A percentile compares a stretch with the other conserved stretches of the same genome.
Conservation (phyloP, 2,329 filamentous ascomycete species). For the Aaosphaeria pasadenensis region DNA sequence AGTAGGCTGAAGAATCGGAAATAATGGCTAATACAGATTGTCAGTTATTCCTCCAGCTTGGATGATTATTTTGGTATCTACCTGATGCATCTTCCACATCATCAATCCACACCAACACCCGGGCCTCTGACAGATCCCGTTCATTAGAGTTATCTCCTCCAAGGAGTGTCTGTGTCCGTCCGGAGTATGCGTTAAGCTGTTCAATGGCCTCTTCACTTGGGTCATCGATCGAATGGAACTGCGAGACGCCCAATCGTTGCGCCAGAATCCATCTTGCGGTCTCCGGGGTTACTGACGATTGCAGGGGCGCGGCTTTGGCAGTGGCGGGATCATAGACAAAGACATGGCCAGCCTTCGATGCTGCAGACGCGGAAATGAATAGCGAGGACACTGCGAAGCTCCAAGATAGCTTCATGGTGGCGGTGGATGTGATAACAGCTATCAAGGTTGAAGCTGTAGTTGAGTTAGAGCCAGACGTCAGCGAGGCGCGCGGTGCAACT, state of each 20-base stretch:
- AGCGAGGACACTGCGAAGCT: constrained; percentile 40
- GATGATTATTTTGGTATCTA: constrained; percentile 10
- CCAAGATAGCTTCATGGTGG: constrained; percentile 46
- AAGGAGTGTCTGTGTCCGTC: constrained; percentile 40
- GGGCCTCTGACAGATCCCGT: constrained; percentile 12
- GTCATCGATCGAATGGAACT: constrained; percentile 45
- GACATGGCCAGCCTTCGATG: constrained; percentile 32
- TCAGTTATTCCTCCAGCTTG: not conserved
- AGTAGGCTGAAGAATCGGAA: constrained; percentile 10
- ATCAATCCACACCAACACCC: constrained; percentile 41
- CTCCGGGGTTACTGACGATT: constrained; percentile 34
- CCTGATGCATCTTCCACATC: constrained; percentile 35
- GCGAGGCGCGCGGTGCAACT: not conserved
- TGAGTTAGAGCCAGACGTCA: constrained; percentile 11
- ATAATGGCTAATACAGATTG: constrained; percentile 20
- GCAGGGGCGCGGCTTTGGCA: constrained; percentile 8
- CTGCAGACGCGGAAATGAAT: constrained; percentile 28
- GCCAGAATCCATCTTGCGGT: constrained; percentile 51
- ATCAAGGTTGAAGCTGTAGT: constrained; percentile 13
- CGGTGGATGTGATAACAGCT: constrained; percentile 13
- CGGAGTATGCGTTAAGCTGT: constrained; percentile 47
- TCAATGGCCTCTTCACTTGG: constrained; percentile 40
- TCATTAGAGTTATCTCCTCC: constrained; percentile 19
- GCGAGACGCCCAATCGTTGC: constrained; percentile 49
- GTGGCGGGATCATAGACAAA: constrained; percentile 32